Evolutionary conservation across 1,284 basidiomycete genomes (phyloP), one percentile per base, ranked within the genome.

Genomic region (Ganoderma meredithae): DNA sequence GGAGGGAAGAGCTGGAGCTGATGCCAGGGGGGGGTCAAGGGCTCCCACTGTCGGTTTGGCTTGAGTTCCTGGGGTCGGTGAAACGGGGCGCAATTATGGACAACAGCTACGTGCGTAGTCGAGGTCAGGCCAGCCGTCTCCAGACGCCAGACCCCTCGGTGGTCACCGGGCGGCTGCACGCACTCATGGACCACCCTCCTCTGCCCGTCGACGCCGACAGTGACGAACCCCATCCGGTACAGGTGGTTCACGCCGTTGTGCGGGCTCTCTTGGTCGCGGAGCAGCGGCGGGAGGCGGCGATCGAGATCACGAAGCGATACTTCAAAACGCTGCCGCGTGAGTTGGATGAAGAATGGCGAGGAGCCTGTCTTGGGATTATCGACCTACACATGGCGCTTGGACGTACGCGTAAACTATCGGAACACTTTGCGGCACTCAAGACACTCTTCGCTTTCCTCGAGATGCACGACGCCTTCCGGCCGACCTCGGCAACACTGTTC

Each of bases 401-500:
- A 10, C 69, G 62, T 56, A 63, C 56, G 58, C 62, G 56, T 40
- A 73, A 66, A 12, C 69, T 74, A 8, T 44, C 71, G 17, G 68
- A 70, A 15, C 81, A 81, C 68, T 77, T 78, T 70, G 74, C 62
- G 73, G 83, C 66, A 77, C 81, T 73, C 78, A 79, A 53, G 76
- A 87, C 69, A 39, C 62, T 78, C 40, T 73, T 80, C 66, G 79
- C 79, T 27, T 80, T 91, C 49, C 72, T 90, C 55, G 74, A 74
- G 27, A 68, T 83, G 61, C 86, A 89, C 74, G 81, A 83, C 13
- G 78, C 78, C 64, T 75, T 93, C 44, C 80, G 74, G 40, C 91
- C 92, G 25, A 86, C 84, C 43, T 78, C 89, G n/a, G 82, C 80
- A n/a, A 92, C 92, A 1, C 76, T 93, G 27, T 86, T 84, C 73